These are phyloP conservation scores for Kalanchoe fedtschenkoi DNA, from an alignment of 164 flowering plant genomes.

Conservation along the genomic window DNA sequence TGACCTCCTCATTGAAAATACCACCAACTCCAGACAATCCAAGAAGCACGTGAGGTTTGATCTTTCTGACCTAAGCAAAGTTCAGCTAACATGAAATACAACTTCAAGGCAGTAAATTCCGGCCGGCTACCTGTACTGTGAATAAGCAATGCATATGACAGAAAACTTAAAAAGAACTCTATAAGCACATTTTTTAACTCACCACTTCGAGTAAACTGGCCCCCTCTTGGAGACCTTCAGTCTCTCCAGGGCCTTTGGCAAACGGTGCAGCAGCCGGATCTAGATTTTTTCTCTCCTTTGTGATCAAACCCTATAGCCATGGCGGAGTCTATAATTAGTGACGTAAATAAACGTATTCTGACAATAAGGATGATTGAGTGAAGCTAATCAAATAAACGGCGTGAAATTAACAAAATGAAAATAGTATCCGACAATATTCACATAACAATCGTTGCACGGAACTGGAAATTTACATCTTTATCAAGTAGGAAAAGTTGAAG, in stretches of 20 bases:
- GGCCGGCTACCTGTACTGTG: too few species aligned
- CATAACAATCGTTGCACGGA: background rate
- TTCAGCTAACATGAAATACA: background rate
- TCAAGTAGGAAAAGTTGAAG: conserved; percentile 71
- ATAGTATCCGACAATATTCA: background rate
- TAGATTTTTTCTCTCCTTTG: conserved; percentile 64
- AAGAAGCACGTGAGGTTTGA: conserved; percentile 89
- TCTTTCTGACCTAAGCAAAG: conserved; percentile 60
- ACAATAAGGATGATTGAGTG: too few species aligned
- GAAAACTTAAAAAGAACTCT: too few species aligned
- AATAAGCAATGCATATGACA: too few species aligned
- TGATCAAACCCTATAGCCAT: conserved; percentile 72
- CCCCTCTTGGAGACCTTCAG: conserved; percentile 74
- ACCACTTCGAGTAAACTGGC: conserved; percentile 91
- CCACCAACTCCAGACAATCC: conserved; percentile 96
- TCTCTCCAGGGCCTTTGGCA: conserved; percentile 54
- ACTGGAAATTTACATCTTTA: conserved; percentile 52
- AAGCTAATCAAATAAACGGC: too few species aligned
- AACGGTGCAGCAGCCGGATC: conserved; percentile 86
- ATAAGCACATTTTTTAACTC: conserved; percentile 12
- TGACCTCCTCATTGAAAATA: conserved; percentile 76
- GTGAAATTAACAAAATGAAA: background rate
- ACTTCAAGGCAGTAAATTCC: background rate
- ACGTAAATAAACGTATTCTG: background rate
- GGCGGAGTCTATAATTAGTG: background rate